Base-by-base conservation (phyloP, 257 asterid genomes). In the Echites panduratus region DNA sequence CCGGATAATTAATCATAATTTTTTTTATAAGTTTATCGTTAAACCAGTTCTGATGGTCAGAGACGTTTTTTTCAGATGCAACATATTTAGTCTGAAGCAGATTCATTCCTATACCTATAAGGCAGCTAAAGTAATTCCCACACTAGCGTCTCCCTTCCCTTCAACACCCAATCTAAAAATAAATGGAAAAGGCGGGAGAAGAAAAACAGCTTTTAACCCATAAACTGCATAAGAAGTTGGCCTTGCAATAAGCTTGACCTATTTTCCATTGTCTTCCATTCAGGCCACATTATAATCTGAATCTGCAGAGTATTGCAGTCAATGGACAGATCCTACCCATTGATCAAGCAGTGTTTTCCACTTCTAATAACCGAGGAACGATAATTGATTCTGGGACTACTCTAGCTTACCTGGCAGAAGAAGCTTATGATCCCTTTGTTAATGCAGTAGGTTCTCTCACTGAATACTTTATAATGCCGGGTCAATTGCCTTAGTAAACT, bases 371-470 rank as follows among this genome's bases (percentile, higher is more conserved):
- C 84, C 76, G 85, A 65, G 99, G 99, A 76, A 95, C 98, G 11
- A 92, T 95, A 80, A 82, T 95, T 49, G 99, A 95, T 82, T 95
- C 99, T 12, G 98, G 99, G 80, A 94, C 99, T 56, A 94, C 99
- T 12, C 81, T 94, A 82, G 96, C 98, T 22, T 94, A 95, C 83
- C 89, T 95, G 76, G 94, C 96, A 14, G 95, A 88, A 75, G 97
- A 83, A 74, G 98, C 96, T 56, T 95, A 87, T 76, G 94, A 89
- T 45, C 90, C 97, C 79, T 92, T 95, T 43, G 74, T 92, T 63
- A 79, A 79, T 65, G 92, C 96, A 22, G 99, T 92, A 84, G 80
- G 96, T 86, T 68, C 75, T 45, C 59, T 58, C 45, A 24, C 1
- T 17, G 19, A 45, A 29, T 52, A 59, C 27, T 68, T 65, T 17